A percentile compares a stretch with the other conserved stretches of the same genome.
Evolutionary conservation across 768 basidiomycete species (phyloP).

Genomic region (Postia placenta): DNA sequence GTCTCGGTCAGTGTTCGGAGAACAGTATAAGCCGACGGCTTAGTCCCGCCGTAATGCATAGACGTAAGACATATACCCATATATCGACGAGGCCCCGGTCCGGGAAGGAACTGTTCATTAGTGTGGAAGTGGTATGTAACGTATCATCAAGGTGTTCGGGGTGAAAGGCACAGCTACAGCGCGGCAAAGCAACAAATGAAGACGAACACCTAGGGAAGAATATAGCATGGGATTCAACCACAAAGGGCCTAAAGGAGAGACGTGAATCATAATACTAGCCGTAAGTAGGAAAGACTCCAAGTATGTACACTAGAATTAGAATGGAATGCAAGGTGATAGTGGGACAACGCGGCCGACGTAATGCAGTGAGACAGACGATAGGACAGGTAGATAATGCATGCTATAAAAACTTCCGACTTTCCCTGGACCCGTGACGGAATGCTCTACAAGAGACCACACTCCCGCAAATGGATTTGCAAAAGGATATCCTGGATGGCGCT

Average conservation of each 20-base stretch:
- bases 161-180: background rate
- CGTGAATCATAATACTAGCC: background rate
- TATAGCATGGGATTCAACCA: conserved; percentile 2
- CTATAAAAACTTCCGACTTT: background rate
- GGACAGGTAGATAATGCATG: conserved; percentile 8
- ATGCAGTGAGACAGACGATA: background rate
- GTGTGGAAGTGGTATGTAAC: background rate
- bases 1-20: too few relatives aligned
- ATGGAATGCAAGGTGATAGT: background rate
- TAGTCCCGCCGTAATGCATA: too few relatives aligned
- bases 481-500: conserved; percentile 88
- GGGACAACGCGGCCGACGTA: background rate
- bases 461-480: conserved; percentile 77
- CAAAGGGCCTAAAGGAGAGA: background rate
- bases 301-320: background rate
- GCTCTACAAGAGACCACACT: conserved; percentile 70
- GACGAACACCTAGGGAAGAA: background rate
- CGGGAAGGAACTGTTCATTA: background rate
- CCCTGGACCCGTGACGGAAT: background rate
- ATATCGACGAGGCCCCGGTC: too few relatives aligned
- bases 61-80: too few relatives aligned
- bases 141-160: too few relatives aligned
- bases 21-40: too few relatives aligned
- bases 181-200: background rate
- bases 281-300: background rate